Base-by-base conservation (phyloP, 495 filamentous ascomycete species). In the Podospora pseudocomata region DNA sequence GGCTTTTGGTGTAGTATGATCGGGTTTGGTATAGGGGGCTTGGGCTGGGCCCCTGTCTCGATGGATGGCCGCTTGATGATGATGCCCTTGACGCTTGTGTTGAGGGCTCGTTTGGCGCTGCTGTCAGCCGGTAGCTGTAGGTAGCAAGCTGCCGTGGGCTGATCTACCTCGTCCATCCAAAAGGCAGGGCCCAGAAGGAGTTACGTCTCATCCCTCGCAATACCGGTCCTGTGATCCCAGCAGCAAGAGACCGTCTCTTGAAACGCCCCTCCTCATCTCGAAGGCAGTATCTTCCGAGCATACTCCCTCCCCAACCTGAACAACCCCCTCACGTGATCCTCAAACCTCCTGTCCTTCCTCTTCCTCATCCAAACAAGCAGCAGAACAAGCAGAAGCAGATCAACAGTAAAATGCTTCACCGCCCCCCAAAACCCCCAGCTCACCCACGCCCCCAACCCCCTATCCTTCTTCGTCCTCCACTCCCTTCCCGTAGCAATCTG, bases 281-380 rank as follows among this genome's bases (percentile, higher is more conserved):
- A 77, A 3, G 85, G 85, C 9, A 87, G 67, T 56, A 90, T 68
- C 63, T 80, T 86, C 65, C 84, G 78, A 65, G 87, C 76, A 61
- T 89, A 85, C 60, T 87, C 85, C 75, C 87, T 86, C 18, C 86
- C 80, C 57, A 88, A 83, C 32, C 85, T 82, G 68, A 92, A 80
- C 11, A 92, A 83, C 9, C 87, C 81, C 59, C 86, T 80, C 54
- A 97, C 81, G n/a, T 91, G 87, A 68, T 89, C 85, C 78, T 97
- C 92, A 1, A 96, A 80, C 71, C 91, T 85, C 32, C 84, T 84
- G 74, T 97, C 94, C 56, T 90, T 91, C 64, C 87, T 87, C 68
- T 85, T 83, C 67, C 93, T 82, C 86, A 97, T 88, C 89, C 90
- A 97, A 23, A 96, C 76, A 60, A 94, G 75, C 32, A 96, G 70